Percentiles rank a stretch among this genome's conserved stretches.
phyloP scores from a whole-genome alignment of 805 yeast genomes.

The Candida hispaniensis region DNA sequence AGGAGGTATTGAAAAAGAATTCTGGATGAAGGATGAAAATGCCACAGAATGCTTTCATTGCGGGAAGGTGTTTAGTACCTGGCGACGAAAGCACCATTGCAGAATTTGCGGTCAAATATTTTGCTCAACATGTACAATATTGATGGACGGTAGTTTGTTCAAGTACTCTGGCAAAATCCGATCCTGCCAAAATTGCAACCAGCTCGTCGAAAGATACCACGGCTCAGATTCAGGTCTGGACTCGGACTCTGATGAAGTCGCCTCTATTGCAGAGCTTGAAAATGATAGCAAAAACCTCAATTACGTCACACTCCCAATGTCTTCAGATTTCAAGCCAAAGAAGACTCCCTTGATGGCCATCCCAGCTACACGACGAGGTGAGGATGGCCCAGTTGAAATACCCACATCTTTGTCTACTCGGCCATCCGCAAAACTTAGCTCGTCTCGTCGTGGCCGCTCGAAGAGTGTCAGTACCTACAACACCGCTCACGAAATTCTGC shows the following conservation, averaged over 20 bases:
- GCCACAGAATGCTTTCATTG: conserved; percentile 83
- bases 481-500: conserved; percentile 12
- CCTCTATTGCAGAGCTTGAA: no score
- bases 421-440: no score
- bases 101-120: conserved; percentile 93
- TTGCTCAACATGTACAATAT: conserved; percentile 69
- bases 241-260: conserved; percentile 12
- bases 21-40: conserved; percentile 94
- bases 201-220: conserved; percentile 52
- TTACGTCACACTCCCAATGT: no score
- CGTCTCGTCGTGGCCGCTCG: conserved; percentile 8
- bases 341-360: conserved; percentile 69
- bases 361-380: conserved; percentile 66
- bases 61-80: conserved; percentile 60
- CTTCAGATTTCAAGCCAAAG: conserved; percentile 30
- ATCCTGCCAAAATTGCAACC: conserved; percentile 64
- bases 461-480: conserved; percentile 7
- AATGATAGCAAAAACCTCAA: no score
- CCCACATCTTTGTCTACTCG: no score
- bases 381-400: conserved; percentile 56
- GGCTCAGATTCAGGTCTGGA: conserved; percentile 13
- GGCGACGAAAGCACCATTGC: conserved; percentile 89
- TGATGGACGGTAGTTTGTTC: conserved; percentile 56
- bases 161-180: conserved; percentile 58
- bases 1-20: conserved; percentile 49